Percentiles rank a stretch among this genome's conserved stretches.
phyloP scores from a whole-genome alignment of 2,329 filamentous ascomycete genomes.

The Colletotrichum sp. region DNA sequence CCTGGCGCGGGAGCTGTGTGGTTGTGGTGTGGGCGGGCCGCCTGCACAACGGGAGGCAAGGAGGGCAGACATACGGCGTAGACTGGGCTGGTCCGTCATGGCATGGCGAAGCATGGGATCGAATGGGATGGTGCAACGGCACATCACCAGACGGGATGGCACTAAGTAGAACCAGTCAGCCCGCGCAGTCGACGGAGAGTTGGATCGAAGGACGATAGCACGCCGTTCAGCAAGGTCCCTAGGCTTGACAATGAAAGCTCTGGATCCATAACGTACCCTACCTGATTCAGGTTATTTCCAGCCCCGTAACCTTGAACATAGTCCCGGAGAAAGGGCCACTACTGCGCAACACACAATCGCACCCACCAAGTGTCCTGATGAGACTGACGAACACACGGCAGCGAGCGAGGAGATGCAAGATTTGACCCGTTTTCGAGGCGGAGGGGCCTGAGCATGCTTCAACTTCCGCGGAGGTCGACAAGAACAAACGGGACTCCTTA shows the following conservation, averaged over 20 bases:
- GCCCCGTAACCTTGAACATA: background rate
- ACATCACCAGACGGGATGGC: background rate
- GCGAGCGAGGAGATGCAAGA: constrained; percentile 34
- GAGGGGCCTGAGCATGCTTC: background rate
- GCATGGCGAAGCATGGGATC: background rate
- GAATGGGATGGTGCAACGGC: background rate
- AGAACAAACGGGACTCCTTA: constrained; percentile 7
- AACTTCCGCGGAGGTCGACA: constrained; percentile 7
- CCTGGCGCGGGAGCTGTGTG: constrained; percentile 10
- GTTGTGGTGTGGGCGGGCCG: constrained; percentile 16
- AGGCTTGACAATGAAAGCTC: background rate
- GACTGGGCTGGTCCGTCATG: background rate
- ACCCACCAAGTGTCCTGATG: background rate
- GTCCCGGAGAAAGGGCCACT: background rate
- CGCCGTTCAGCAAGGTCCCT: background rate
- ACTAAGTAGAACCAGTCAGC: background rate
- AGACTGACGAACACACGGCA: background rate
- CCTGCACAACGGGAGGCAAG: background rate
- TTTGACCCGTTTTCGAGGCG: constrained; percentile 4
- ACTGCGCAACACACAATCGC: background rate
- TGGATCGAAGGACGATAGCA: background rate
- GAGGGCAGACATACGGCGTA: background rate
- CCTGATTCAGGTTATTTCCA: background rate
- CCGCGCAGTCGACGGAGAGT: background rate
- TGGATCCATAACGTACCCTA: background rate